Base-by-base conservation (phyloP, 2,329 filamentous ascomycete genomes). In the Colletotrichum camelliae region DNA sequence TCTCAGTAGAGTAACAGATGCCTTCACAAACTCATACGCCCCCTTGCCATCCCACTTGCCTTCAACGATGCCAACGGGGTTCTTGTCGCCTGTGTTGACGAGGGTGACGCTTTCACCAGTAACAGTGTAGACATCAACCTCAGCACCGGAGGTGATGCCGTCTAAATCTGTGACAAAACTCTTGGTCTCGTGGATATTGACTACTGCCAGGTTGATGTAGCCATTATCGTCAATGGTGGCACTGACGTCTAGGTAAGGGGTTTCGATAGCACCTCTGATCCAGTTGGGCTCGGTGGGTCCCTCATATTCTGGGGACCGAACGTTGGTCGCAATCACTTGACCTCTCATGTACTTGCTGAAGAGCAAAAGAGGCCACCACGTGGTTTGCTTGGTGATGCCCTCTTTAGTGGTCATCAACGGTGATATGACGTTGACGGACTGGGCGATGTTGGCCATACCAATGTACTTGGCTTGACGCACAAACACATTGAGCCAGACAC, bases 401-500 rank as follows among this genome's bases (percentile, higher is more conserved):
- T 88, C 84, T 69, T 88, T 86, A 4, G 87, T 92, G 1, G 94
- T 96, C 92, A 95, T 94, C 13, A 96, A 87, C 2, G 94, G 94
- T 1, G 91, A 92, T 79, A 96, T 95, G 74, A 96, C 94, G 81
- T 96, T 96, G 77, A 96, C 93, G 66, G 88, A 92, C 84, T 96
- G 94, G 2, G 94, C 94, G 72, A 96, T 93, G 81, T 94, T 95
- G 43, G 94, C 93, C 94, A 96, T 96, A 80, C 93, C 93, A 48
- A 96, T 84, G 83, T 93, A 88, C 79, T 89, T 89, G 79, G 91
- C 90, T 85, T 96, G 93, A 2, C 94, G 91, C 52, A 96, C 85
- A 79, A 96, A 95, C 27, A 94, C 93, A 81, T 96, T 96, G 70
- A 96, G 87, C 90, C 93, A 96, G 24, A 94, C 89, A 4, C 90